These are phyloP conservation scores for Neopestalotiopsis clavispora DNA, from an alignment of 2,329 filamentous ascomycete species.

Conservation along the genomic window DNA sequence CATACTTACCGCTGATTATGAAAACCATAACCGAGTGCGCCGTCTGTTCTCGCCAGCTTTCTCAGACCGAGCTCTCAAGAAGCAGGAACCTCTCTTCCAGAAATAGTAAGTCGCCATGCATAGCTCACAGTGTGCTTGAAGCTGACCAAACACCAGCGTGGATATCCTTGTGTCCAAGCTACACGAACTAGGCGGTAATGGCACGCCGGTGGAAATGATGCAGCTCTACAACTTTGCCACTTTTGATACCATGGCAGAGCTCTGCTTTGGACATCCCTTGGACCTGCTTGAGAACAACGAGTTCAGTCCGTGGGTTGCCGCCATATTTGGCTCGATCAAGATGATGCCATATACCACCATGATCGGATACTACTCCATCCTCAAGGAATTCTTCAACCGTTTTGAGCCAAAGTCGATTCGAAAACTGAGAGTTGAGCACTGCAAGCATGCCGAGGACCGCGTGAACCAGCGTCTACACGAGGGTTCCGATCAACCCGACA, in stretches of 20 bases:
- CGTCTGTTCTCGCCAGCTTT: conserved; percentile 27
- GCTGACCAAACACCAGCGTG: conserved; percentile 20
- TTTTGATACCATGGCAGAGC: conserved; percentile 30
- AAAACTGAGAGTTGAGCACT: conserved; percentile 22
- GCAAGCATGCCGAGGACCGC: conserved; percentile 28
- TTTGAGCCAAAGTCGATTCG: conserved; percentile 28
- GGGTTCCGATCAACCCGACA: conserved; percentile 26
- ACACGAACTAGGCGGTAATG: conserved; percentile 28
- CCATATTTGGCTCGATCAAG: conserved; percentile 29
- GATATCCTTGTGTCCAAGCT: conserved; percentile 42
- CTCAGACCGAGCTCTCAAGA: conserved; percentile 25
- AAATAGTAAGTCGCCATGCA: conserved; percentile 30
- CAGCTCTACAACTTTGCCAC: conserved; percentile 27
- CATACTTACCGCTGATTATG: conserved; percentile 25
- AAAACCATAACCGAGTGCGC: conserved; percentile 25
- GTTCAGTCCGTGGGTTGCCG: conserved; percentile 26
- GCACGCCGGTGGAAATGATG: conserved; percentile 25
- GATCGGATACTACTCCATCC: conserved; percentile 25
- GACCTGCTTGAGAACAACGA: conserved; percentile 24
- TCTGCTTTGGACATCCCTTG: conserved; percentile 26
- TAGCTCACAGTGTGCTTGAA: not conserved
- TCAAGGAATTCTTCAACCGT: conserved; percentile 22
- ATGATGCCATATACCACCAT: conserved; percentile 23
- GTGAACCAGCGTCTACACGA: conserved; percentile 29
- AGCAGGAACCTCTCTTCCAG: conserved; percentile 34